Evolutionary conservation across 805 yeast species (phyloP).

Genomic region (Wickerhamomyces bisporus): DNA sequence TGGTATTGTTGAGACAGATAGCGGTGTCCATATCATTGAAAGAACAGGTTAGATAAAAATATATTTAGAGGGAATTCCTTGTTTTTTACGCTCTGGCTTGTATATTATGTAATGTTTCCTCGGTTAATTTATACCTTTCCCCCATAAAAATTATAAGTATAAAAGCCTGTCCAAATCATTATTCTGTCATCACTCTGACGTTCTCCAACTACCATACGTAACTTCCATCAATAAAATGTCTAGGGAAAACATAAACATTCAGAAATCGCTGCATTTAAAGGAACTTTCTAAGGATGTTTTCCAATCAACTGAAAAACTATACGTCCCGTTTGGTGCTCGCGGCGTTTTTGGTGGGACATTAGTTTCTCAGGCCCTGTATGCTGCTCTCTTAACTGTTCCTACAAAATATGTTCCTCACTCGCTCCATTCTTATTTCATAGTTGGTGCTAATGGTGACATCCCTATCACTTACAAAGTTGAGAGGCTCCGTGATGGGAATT

Average conservation of each 20-base stretch:
- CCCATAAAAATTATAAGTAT: too few species aligned
- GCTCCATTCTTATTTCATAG: conserved; percentile 56
- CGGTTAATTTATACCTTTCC: too few species aligned
- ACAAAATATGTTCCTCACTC: conserved; percentile 48
- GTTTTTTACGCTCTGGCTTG: too few species aligned
- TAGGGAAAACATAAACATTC: conserved; percentile 6
- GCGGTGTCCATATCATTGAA: conserved; percentile 86
- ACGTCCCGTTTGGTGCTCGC: conserved; percentile 48
- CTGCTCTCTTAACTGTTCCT: conserved; percentile 51
- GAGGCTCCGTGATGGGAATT: conserved; percentile 46
- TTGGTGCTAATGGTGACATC: conserved; percentile 42
- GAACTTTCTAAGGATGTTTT: conserved; percentile 13
- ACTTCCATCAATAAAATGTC: too few species aligned
- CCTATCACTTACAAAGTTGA: conserved; percentile 51
- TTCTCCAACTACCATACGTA: too few species aligned
- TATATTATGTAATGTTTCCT: too few species aligned
- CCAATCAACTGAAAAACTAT: conserved; percentile 16
- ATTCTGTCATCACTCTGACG: too few species aligned
- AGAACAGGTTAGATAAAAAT: conserved; percentile 62
- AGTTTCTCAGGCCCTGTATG: conserved; percentile 59
- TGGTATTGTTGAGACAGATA: conserved; percentile 79
- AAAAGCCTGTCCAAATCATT: too few species aligned
- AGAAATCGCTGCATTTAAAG: conserved; percentile 11
- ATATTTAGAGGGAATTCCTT: too few species aligned
- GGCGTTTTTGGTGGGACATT: conserved; percentile 71